A percentile compares a stretch with the other conserved stretches of the same genome.
These are phyloP conservation scores for Diaporthe helianthi DNA, from an alignment of 2,329 filamentous ascomycete species.

Conservation along the genomic window DNA sequence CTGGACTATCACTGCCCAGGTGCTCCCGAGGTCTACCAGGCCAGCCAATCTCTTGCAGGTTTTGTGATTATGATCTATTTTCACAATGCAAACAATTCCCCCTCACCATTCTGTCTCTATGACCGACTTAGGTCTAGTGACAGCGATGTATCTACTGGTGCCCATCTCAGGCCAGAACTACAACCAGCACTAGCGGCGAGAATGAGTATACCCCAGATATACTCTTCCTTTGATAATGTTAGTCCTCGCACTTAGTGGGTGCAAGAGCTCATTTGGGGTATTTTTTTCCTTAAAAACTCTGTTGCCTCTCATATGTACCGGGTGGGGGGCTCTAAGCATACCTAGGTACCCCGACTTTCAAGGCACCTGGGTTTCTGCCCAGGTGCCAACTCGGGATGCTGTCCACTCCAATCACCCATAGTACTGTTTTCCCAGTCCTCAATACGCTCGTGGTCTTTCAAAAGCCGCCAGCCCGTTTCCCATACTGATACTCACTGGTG, in stretches of 20 bases:
- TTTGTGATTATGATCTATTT: neutral
- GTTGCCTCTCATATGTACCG: neutral
- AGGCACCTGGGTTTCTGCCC: too few species aligned
- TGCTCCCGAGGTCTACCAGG: too few species aligned
- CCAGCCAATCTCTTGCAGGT: neutral
- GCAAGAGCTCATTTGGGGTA: neutral
- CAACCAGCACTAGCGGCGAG: neutral
- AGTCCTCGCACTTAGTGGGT: neutral
- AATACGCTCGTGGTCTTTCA: neutral
- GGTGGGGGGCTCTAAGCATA: too few species aligned
- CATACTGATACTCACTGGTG: neutral
- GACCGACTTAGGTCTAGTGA: neutral
- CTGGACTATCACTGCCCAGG: neutral
- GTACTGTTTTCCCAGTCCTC: too few species aligned
- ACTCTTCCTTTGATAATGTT: too few species aligned
- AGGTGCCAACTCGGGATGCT: neutral
- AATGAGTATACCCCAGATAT: too few species aligned
- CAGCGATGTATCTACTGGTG: too few species aligned
- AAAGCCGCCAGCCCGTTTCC: neutral
- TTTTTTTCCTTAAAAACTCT: neutral
- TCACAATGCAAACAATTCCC: too few species aligned
- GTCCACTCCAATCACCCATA: neutral
- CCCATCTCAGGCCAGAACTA: too few species aligned
- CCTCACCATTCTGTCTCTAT: too few species aligned
- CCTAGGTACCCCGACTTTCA: neutral